Evolutionary conservation across 371 early-diverging fungal genomes (phyloP).

Genomic region (Amoeboaphelidium protococcarum): DNA sequence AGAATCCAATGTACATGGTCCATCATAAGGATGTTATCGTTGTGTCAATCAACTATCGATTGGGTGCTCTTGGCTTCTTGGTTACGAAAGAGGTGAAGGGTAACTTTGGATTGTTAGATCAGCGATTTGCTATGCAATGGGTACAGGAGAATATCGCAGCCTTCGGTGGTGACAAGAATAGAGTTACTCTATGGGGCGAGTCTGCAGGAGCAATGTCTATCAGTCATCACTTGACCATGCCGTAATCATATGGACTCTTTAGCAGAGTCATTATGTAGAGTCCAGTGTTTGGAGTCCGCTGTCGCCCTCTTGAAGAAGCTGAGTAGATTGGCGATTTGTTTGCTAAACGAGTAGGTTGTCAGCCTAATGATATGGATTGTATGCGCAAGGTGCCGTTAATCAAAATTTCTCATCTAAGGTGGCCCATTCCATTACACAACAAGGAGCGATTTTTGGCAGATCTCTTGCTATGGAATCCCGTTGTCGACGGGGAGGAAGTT

Average conservation of each 20-base stretch:
- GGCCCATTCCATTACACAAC: not conserved
- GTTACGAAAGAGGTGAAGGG: constrained; percentile 10
- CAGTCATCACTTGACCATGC: constrained; percentile 8
- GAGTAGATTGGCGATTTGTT: not conserved
- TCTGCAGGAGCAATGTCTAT: constrained; percentile 17
- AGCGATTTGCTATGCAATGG: constrained; percentile 18
- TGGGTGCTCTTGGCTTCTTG: constrained; percentile 10
- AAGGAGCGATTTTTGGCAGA: not conserved
- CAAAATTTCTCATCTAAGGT: not conserved
- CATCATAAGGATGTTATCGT: constrained; percentile 5
- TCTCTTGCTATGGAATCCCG: not conserved
- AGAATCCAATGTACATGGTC: not conserved
- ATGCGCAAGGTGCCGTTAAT: not conserved
- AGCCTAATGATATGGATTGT: not conserved
- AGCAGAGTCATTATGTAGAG: constrained; percentile 12
- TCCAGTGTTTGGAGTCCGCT: not conserved
- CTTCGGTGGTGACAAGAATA: constrained; percentile 18
- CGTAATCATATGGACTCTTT: constrained; percentile 6
- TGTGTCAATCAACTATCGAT: constrained; percentile 9
- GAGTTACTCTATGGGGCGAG: constrained; percentile 18
- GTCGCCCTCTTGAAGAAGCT: not conserved
- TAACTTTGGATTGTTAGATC: constrained; percentile 18
- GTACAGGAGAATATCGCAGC: constrained; percentile 13
- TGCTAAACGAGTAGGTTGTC: not conserved
- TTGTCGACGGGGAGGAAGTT: not conserved